These are phyloP conservation scores for Fusarium equiseti DNA, from an alignment of 2,329 filamentous ascomycete species.

Conservation along the genomic window DNA sequence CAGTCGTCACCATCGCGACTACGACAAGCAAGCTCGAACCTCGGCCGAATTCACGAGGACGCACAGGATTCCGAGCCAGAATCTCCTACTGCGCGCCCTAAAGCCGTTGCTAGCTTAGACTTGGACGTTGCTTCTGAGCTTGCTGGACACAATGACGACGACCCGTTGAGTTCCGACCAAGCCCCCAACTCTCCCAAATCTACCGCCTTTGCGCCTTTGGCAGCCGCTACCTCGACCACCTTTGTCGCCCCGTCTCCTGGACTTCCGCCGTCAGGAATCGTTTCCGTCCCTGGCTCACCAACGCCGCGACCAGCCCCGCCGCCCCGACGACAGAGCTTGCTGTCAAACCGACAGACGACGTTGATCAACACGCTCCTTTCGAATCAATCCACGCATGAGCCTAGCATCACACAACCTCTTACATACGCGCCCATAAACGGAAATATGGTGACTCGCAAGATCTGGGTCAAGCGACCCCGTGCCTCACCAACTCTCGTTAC, in stretches of 20 bases:
- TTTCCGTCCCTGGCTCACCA: constrained; percentile 31
- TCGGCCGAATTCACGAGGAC: constrained; percentile 47
- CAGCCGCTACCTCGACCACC: constrained; percentile 56
- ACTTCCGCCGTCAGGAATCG: constrained; percentile 36
- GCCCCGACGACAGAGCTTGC: constrained; percentile 51
- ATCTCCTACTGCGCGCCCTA: constrained; percentile 29
- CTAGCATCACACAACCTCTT: constrained; percentile 32
- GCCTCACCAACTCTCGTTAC: constrained; percentile 89
- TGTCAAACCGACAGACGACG: constrained; percentile 55
- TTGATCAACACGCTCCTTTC: constrained; percentile 51
- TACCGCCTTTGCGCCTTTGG: constrained; percentile 25
- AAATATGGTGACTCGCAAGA: constrained; percentile 78
- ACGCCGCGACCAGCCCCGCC: constrained; percentile 39
- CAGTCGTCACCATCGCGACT: constrained; percentile 38
- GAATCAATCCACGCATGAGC: constrained; percentile 38
- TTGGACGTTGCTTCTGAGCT: constrained; percentile 36
- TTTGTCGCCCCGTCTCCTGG: constrained; percentile 48
- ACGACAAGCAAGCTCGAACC: constrained; percentile 43
- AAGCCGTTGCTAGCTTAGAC: constrained; percentile 37
- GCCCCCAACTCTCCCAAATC: constrained; percentile 40
- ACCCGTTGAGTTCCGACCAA: constrained; percentile 46
- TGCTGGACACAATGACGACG: constrained; percentile 45
- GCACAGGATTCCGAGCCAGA: constrained; percentile 22
- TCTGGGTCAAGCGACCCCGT: constrained; percentile 92
- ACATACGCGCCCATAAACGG: constrained; percentile 54